Conservation (phyloP, 176 grass and related monocot genomes). For the Poa pratensis region DNA sequence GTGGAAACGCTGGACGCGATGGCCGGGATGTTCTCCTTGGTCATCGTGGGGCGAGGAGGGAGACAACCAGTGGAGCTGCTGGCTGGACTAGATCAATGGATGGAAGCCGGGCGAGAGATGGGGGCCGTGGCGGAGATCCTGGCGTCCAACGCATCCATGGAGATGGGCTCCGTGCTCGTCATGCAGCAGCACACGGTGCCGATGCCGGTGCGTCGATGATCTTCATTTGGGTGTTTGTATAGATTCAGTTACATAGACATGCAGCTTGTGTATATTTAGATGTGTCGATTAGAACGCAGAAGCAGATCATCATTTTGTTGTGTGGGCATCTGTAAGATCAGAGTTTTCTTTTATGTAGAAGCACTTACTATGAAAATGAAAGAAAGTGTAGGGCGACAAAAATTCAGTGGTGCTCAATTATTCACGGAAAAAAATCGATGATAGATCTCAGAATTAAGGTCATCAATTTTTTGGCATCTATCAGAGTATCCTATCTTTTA, state of each 20-base stretch:
- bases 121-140: slow-evolving; percentile 52
- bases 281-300: slow-evolving; percentile 15
- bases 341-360: neutral
- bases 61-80: slow-evolving; percentile 47
- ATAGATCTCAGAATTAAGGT: too few relatives aligned
- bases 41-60: slow-evolving; percentile 46
- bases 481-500: too few relatives aligned
- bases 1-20: slow-evolving; percentile 52
- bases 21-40: slow-evolving; percentile 62
- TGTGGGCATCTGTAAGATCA: slow-evolving; percentile 5
- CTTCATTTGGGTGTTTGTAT: neutral
- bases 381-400: neutral
- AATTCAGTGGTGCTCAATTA: too few relatives aligned
- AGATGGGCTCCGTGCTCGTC: slow-evolving; percentile 63
- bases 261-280: slow-evolving; percentile 55
- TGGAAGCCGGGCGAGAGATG: slow-evolving; percentile 45
- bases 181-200: slow-evolving; percentile 58
- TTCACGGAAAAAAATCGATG: too few relatives aligned
- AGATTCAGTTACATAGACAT: neutral
- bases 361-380: neutral
- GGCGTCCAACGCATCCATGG: slow-evolving; percentile 46
- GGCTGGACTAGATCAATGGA: slow-evolving; percentile 46
- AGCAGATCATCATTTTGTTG: neutral
- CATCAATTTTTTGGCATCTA: too few relatives aligned
- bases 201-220: neutral